Conservation (phyloP, 306 rosid species). For the Prunus mume region DNA sequence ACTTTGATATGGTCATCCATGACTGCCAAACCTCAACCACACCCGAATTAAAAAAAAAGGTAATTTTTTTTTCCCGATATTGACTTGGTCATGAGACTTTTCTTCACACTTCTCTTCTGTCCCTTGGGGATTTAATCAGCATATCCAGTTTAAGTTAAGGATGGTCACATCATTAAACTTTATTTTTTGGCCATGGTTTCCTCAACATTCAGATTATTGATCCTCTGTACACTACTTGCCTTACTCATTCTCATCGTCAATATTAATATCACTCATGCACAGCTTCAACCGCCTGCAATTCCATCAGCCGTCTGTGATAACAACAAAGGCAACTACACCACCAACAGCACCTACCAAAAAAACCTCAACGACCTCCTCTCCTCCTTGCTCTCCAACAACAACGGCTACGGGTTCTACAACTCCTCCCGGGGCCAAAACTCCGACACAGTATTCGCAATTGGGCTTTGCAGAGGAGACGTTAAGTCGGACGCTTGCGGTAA, state of each 20-base stretch:
- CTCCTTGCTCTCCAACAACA: background rate
- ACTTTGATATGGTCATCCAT: no score
- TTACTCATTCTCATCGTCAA: background rate
- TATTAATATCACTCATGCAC: background rate
- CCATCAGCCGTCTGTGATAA: background rate
- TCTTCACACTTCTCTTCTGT: no score
- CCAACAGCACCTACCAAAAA: background rate
- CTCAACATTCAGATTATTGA: background rate
- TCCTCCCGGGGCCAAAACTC: constrained; percentile 1
- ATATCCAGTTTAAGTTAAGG: background rate
- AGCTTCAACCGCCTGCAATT: background rate
- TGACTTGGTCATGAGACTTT: no score
- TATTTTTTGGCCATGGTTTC: background rate
- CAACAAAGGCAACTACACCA: background rate
- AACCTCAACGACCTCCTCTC: constrained; percentile 10
- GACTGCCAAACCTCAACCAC: no score
- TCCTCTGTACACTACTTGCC: background rate
- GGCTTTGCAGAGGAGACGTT: constrained; percentile 25
- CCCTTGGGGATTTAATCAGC: background rate
- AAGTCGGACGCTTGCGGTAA: constrained; percentile 4
- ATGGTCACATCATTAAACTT: background rate
- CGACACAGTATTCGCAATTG: constrained; percentile 11
- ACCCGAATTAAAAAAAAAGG: no score
- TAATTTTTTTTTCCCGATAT: no score
- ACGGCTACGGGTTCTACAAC: constrained; percentile 15